Percentiles rank a stretch among this genome's conserved stretches.
These are phyloP conservation scores for Trichosporon ovoides DNA, from an alignment of 1,284 basidiomycete species.

Conservation along the genomic window DNA sequence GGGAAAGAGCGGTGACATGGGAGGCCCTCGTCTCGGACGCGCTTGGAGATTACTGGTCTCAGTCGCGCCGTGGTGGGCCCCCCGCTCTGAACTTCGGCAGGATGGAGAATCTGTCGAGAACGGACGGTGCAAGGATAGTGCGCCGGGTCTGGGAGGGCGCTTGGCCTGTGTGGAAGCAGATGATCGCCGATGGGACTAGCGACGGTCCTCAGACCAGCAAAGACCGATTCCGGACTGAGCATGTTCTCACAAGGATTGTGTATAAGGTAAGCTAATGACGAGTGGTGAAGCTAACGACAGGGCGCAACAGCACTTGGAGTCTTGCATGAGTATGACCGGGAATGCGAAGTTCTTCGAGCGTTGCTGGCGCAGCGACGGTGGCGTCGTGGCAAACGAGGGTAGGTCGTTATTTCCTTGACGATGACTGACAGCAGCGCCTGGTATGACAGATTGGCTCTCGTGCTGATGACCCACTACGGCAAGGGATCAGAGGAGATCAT, in stretches of 20 bases:
- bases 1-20: conserved; percentile 69
- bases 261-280: conserved; percentile 54
- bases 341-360: conserved; percentile 63
- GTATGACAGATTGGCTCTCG: conserved; percentile 81
- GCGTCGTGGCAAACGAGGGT: conserved; percentile 73
- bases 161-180: conserved; percentile 55
- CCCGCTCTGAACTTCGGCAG: conserved; percentile 43
- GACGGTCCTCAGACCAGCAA: conserved; percentile 44
- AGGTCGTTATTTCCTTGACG: conserved; percentile 17
- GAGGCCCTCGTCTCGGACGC: conserved; percentile 66
- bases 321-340: conserved; percentile 64
- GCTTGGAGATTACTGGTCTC: conserved; percentile 49
- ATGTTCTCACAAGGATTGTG: conserved; percentile 77
- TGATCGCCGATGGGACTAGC: conserved; percentile 40
- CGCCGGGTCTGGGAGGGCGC: conserved; percentile 49
- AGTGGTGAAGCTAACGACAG: conserved; percentile 18
- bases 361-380: conserved; percentile 77
- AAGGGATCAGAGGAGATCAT: conserved; percentile 44
- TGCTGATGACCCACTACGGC: conserved; percentile 64
- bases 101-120: conserved; percentile 24
- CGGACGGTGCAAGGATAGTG: conserved; percentile 45
- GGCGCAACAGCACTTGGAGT: conserved; percentile 60
- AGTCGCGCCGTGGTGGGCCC: conserved; percentile 34
- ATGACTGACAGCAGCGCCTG: conserved; percentile 55
- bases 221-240: conserved; percentile 77